Evolutionary conservation across 164 flowering plant genomes (phyloP).

Genomic region (Nelumbo lutea): DNA sequence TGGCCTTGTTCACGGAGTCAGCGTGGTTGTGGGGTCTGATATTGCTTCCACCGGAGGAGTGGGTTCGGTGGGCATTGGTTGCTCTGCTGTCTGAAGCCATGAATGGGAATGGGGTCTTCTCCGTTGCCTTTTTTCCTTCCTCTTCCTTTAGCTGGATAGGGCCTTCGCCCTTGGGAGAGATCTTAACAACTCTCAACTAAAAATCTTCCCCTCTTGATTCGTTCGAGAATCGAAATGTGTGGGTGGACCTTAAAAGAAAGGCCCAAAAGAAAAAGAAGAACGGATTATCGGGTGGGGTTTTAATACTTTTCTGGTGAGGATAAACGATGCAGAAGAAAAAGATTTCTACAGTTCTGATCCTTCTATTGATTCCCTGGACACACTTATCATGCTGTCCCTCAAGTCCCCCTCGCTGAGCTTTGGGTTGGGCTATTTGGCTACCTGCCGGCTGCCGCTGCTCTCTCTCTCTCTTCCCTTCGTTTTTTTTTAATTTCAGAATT

Average conservation of each 20-base stretch:
- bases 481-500: too few relatives aligned
- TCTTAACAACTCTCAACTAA: too few relatives aligned
- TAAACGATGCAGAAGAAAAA: background rate
- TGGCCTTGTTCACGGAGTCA: slow-evolving; percentile 59
- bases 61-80: slow-evolving; percentile 20
- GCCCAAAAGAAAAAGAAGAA: too few relatives aligned
- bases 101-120: background rate
- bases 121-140: background rate
- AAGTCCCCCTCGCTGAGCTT: too few relatives aligned
- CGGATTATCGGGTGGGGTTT: too few relatives aligned
- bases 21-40: slow-evolving; percentile 15
- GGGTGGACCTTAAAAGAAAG: background rate
- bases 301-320: background rate
- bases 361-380: too few relatives aligned
- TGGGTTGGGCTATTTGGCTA: too few relatives aligned
- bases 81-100: slow-evolving; percentile 48
- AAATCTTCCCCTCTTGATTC: background rate
- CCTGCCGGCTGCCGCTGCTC: too few relatives aligned
- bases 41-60: slow-evolving; percentile 37
- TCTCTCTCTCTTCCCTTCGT: too few relatives aligned
- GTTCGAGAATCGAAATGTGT: background rate
- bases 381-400: too few relatives aligned
- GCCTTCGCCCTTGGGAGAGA: background rate
- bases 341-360: background rate
- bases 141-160: background rate